These are phyloP conservation scores for Marasmius fiardii DNA, from an alignment of 1,284 basidiomycete species.

Conservation along the genomic window DNA sequence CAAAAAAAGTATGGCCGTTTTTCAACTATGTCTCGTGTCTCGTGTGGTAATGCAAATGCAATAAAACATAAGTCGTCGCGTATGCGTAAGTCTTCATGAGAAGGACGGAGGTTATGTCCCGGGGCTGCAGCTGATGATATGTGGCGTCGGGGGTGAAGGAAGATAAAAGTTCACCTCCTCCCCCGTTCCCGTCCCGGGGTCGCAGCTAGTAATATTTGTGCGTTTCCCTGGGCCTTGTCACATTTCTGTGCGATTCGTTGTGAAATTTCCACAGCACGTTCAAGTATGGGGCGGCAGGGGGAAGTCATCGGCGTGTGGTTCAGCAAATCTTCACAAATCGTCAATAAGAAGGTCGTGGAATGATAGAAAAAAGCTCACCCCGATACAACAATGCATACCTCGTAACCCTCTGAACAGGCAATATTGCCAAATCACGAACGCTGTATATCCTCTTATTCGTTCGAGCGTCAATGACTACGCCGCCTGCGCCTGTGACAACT, in stretches of 20 bases:
- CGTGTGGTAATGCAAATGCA: too few relatives aligned
- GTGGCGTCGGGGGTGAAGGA: too few relatives aligned
- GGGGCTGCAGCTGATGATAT: too few relatives aligned
- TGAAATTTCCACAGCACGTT: slow-evolving; percentile 24
- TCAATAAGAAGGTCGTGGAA: neutral
- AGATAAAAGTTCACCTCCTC: neutral
- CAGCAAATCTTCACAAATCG: slow-evolving; percentile 22
- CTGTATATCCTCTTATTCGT: slow-evolving; percentile 16
- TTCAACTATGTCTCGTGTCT: too few relatives aligned
- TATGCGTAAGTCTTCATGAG: too few relatives aligned
- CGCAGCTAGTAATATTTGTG: slow-evolving; percentile 15
- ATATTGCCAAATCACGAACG: slow-evolving; percentile 30
- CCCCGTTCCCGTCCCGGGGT: neutral
- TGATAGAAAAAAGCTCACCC: slow-evolving; percentile 20
- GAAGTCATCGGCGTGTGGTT: slow-evolving; percentile 22
- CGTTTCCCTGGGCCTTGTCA: slow-evolving; percentile 28
- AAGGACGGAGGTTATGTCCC: too few relatives aligned
- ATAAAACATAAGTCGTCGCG: too few relatives aligned
- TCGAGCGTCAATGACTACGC: neutral
- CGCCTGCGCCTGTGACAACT: neutral
- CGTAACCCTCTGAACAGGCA: slow-evolving; percentile 31
- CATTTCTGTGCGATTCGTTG: slow-evolving; percentile 25
- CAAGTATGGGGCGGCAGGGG: slow-evolving; percentile 20
- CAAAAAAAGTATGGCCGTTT: too few relatives aligned
- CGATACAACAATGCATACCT: slow-evolving; percentile 30